These are phyloP conservation scores for Coemansia sp. DNA, from an alignment of 192 early-diverging fungal species.

Conservation along the genomic window DNA sequence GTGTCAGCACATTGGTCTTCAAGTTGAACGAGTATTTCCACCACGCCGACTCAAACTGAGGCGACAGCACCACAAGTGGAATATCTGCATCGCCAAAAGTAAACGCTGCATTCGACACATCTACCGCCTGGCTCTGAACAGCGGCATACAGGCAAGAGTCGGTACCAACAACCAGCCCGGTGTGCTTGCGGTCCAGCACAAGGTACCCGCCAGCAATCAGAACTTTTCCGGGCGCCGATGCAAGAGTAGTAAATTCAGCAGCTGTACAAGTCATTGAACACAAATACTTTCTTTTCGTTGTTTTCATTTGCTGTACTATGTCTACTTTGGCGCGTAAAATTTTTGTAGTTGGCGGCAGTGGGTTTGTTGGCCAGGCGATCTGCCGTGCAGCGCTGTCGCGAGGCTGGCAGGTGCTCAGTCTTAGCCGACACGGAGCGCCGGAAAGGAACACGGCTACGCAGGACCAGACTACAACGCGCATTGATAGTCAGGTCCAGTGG, in stretches of 20 bases:
- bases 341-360: slow-evolving; percentile 63
- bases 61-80: slow-evolving; percentile 64
- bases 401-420: slow-evolving; percentile 54
- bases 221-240: slow-evolving; percentile 95
- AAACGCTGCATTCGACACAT: not conserved
- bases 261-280: no score
- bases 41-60: slow-evolving; percentile 80
- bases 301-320: slow-evolving; percentile 1
- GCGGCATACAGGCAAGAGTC: slow-evolving; percentile 81
- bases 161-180: slow-evolving; percentile 82
- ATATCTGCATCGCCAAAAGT: slow-evolving; percentile 6
- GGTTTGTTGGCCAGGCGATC: slow-evolving; percentile 59
- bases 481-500: slow-evolving; percentile 38
- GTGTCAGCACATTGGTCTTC: slow-evolving; percentile 16
- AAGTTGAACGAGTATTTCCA: slow-evolving; percentile 67
- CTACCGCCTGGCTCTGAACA: slow-evolving; percentile 42
- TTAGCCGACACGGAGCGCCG: slow-evolving; percentile 55
- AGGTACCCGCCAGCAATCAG: slow-evolving; percentile 92
- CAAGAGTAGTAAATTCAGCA: slow-evolving; percentile 40
- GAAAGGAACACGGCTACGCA: not conserved
- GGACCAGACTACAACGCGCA: not conserved
- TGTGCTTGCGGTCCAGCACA: slow-evolving; percentile 76
- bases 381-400: slow-evolving; percentile 41
- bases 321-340: slow-evolving; percentile 39
- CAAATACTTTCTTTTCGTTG: not conserved